A percentile compares a stretch with the other conserved stretches of the same genome.
These are phyloP conservation scores for Nymphaea thermarum DNA, from an alignment of 164 flowering plant genomes.

Conservation along the genomic window DNA sequence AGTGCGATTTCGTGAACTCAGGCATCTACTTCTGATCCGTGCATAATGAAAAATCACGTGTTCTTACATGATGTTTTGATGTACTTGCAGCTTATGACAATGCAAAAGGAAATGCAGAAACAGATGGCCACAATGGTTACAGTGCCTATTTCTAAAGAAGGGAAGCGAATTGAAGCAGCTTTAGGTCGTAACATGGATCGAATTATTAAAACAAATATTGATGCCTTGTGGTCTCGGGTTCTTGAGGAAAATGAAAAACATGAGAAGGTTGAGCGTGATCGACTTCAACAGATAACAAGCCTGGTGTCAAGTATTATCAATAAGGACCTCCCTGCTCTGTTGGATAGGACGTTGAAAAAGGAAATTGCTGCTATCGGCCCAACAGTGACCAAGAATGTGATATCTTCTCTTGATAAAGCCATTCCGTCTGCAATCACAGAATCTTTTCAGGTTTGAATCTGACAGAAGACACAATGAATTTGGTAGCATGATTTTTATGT, in stretches of 20 bases:
- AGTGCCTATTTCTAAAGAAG: slow-evolving; percentile 68
- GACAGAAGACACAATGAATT: too few relatives aligned
- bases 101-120: slow-evolving; percentile 74
- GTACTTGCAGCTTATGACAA: slow-evolving; percentile 38
- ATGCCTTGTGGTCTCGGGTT: slow-evolving; percentile 83
- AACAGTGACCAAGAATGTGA: slow-evolving; percentile 45
- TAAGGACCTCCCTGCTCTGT: slow-evolving; percentile 59
- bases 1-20: too few relatives aligned
- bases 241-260: slow-evolving; percentile 75
- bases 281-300: slow-evolving; percentile 53
- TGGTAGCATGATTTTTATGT: too few relatives aligned
- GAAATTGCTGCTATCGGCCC: slow-evolving; percentile 69
- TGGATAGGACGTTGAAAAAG: slow-evolving; percentile 48
- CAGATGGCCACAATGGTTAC: slow-evolving; percentile 41
- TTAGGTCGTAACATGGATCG: slow-evolving; percentile 63
- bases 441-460: slow-evolving; percentile 65
- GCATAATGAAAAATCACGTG: too few relatives aligned
- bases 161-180: slow-evolving; percentile 73
- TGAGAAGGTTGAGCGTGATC: slow-evolving; percentile 44
- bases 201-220: slow-evolving; percentile 57
- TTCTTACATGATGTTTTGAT: too few relatives aligned
- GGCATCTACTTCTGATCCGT: too few relatives aligned
- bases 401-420: slow-evolving; percentile 63
- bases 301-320: slow-evolving; percentile 35
- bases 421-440: slow-evolving; percentile 57